Base-by-base conservation (phyloP, 805 yeast genomes). In the Jamesozyma rosinii region DNA sequence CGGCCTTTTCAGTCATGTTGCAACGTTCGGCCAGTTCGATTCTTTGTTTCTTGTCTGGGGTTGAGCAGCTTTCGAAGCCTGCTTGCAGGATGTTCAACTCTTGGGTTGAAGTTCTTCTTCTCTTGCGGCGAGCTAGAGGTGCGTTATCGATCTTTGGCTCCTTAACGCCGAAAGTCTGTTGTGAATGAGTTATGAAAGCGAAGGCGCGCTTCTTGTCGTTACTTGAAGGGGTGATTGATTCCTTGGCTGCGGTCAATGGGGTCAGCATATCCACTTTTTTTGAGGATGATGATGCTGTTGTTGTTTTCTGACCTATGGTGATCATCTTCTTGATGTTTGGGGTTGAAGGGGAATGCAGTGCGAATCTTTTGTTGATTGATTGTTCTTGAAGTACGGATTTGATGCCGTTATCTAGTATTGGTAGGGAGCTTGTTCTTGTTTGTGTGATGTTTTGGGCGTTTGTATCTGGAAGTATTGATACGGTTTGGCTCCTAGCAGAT, bases 1-100 rank as follows among this genome's bases (percentile, higher is more conserved):
- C 95, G 1, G 97, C 95, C 63, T 89, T 87, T 63, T 89, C 97
- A n/a, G 90, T 78, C 97, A 92, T 92, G 52, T 79, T 80, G 34
- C 92, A 94, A 50, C 71, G 76, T 26, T 68, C 63, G 4, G 97
- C 95, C 50, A 92, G 84, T 50, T 81, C 83, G 36, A 76, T 70
- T 52, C 97, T 77, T 57, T 82, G 73, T 37, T 72, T 66, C 60
- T 81, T 82, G 58, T 83, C 81, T 37, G 98, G 98, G 40, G 95
- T 86, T 36, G 79, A 70, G 46, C 95, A 88, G 39, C 67, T 58
- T 40, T 72, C 72, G 57, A 90, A 92, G 66, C 88, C 95, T 31
- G 71, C 65, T 63, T 88, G 92, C 46, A 92, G 73, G 42, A 92
- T 78, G 21, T 81, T 71, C 50, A 90, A 72, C 64, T 92, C 97